A percentile compares a stretch with the other conserved stretches of the same genome.
These are phyloP conservation scores for Hypholoma sublateritium DNA, from an alignment of 768 basidiomycete genomes.

Conservation along the genomic window DNA sequence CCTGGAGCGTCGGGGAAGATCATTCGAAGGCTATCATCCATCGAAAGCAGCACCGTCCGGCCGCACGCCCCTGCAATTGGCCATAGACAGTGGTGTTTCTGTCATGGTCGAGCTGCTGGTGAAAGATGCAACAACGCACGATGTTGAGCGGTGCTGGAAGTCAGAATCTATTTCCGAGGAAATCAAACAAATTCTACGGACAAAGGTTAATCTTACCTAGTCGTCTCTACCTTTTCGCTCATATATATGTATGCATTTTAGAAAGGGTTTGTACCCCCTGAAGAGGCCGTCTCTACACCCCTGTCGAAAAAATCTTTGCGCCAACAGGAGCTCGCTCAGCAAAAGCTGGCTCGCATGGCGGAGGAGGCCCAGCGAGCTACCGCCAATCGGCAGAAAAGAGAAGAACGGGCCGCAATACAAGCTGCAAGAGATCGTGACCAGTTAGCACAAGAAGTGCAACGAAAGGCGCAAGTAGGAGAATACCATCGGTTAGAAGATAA, in stretches of 20 bases:
- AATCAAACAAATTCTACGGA: constrained; percentile 28
- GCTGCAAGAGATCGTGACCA: constrained; percentile 18
- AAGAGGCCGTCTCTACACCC: background rate
- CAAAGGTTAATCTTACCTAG: constrained; percentile 24
- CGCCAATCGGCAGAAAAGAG: constrained; percentile 27
- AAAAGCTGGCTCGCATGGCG: constrained; percentile 25
- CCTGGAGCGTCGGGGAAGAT: constrained; percentile 28
- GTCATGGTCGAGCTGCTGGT: constrained; percentile 31
- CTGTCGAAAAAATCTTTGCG: constrained; percentile 25
- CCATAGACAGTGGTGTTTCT: constrained; percentile 28
- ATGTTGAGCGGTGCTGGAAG: constrained; percentile 35
- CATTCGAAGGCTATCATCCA: constrained; percentile 32
- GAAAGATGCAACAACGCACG: constrained; percentile 38
- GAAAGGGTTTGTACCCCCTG: constrained; percentile 35
- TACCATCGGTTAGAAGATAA: constrained; percentile 10
- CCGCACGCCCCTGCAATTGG: constrained; percentile 35
- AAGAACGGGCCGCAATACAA: constrained; percentile 26
- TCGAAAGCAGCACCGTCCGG: constrained; percentile 35
- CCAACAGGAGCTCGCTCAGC: constrained; percentile 21
- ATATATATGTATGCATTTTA: constrained; percentile 7
- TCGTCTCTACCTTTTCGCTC: background rate
- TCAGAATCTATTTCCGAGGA: constrained; percentile 15
- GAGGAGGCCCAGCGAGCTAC: constrained; percentile 28
- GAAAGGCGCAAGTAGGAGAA: constrained; percentile 14
- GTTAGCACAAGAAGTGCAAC: constrained; percentile 12